Percentiles rank a stretch among this genome's conserved stretches.
Evolutionary conservation across 1,139 yeast species (phyloP).

Genomic region (Saccharomycopsis hybrid): DNA sequence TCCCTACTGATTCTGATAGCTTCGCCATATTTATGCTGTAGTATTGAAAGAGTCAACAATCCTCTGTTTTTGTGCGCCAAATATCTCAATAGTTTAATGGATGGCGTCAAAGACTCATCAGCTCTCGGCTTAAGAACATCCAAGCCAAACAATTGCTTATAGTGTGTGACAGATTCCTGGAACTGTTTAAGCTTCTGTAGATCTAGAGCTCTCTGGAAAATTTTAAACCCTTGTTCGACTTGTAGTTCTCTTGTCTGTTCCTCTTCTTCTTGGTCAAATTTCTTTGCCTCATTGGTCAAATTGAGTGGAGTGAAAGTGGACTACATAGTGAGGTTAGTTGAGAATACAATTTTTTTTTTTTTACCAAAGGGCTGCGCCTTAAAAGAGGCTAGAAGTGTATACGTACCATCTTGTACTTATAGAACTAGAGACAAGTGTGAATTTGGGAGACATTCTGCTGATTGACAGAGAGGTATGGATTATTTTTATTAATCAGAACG

Average conservation of each 20-base stretch:
- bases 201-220: constrained; percentile 64
- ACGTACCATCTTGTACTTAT: too few species aligned
- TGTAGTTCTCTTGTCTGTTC: constrained; percentile 81
- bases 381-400: too few species aligned
- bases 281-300: constrained; percentile 61
- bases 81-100: constrained; percentile 66
- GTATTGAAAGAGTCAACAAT: constrained; percentile 52
- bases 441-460: too few species aligned
- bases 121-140: constrained; percentile 45
- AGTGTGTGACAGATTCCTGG: constrained; percentile 45
- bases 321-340: constrained; percentile 25
- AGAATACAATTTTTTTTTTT: too few species aligned
- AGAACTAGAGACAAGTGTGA: too few species aligned
- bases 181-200: constrained; percentile 48
- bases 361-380: neutral
- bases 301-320: constrained; percentile 80
- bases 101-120: constrained; percentile 56
- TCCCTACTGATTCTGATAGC: constrained; percentile 3
- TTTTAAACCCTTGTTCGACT: constrained; percentile 78
- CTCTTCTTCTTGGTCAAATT: constrained; percentile 53
- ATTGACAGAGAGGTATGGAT: too few species aligned
- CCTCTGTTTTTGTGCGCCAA: constrained; percentile 80
- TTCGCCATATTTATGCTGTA: constrained; percentile 24
- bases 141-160: constrained; percentile 58
- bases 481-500: too few species aligned